These are phyloP conservation scores for Heracleum sosnowskyi DNA, from an alignment of 129 eudicot genomes.

Conservation along the genomic window DNA sequence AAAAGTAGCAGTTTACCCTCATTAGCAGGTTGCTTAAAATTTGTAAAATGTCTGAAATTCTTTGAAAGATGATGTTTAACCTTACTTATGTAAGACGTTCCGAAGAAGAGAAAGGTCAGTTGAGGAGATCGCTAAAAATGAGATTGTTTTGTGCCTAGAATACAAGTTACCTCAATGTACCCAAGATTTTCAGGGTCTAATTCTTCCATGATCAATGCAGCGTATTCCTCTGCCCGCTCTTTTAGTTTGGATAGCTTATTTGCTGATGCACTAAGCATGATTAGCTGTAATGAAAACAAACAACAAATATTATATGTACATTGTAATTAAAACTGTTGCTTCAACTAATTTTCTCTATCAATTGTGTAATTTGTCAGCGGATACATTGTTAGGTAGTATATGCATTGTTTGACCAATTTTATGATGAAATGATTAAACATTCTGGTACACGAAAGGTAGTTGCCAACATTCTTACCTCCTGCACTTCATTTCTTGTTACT, in stretches of 20 bases:
- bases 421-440: background rate
- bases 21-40: background rate
- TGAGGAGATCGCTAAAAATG: no score
- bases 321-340: background rate
- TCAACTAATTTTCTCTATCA: background rate
- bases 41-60: background rate
- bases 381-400: no score
- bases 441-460: no score
- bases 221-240: slow-evolving; percentile 86
- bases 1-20: background rate
- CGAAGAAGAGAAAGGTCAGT: no score
- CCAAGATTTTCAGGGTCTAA: slow-evolving; percentile 85
- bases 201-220: slow-evolving; percentile 94
- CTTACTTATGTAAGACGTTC: background rate
- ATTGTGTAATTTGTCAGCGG: no score
- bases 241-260: slow-evolving; percentile 71
- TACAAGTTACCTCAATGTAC: slow-evolving; percentile 57
- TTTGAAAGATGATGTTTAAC: background rate
- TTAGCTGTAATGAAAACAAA: slow-evolving; percentile 44
- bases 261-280: slow-evolving; percentile 93
- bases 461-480: slow-evolving; percentile 55
- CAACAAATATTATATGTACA: background rate
- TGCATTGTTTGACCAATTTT: slow-evolving; percentile 6
- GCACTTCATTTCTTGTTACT: slow-evolving; percentile 85
- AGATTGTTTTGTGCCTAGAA: no score